Evolutionary conservation across 371 early-diverging fungal genomes (phyloP).

Genomic region (Lichtheimia hyalospora): DNA sequence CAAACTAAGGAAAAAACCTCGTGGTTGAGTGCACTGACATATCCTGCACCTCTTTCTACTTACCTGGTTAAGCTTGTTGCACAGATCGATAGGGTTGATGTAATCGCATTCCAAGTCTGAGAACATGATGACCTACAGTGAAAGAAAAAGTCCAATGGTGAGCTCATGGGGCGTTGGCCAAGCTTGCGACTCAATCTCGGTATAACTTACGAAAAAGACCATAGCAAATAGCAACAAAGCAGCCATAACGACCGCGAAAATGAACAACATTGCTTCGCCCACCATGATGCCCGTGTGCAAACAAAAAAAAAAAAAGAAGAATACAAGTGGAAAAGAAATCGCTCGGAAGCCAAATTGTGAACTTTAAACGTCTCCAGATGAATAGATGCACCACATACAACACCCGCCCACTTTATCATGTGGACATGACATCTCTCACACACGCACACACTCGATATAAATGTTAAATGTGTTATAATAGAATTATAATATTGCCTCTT

Average conservation of each 20-base stretch:
- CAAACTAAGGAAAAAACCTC: conserved; percentile 78
- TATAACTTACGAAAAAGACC: conserved; percentile 83
- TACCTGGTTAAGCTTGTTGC: conserved; percentile 94
- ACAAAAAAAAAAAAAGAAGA: too few species aligned
- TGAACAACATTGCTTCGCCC: conserved; percentile 77
- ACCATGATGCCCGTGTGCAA: conserved; percentile 45
- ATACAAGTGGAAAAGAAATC: too few species aligned
- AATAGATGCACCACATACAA: too few species aligned
- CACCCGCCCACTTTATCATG: too few species aligned
- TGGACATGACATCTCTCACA: too few species aligned
- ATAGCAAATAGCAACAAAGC: conserved; percentile 89
- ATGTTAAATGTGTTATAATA: too few species aligned
- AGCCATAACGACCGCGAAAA: conserved; percentile 89
- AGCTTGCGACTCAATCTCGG: background rate
- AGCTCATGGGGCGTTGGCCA: background rate
- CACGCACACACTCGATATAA: too few species aligned
- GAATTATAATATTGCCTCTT: background rate
- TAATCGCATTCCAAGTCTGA: conserved; percentile 96
- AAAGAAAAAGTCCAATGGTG: conserved; percentile 4
- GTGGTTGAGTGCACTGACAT: background rate
- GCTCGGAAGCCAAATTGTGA: too few species aligned
- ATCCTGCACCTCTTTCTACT: background rate
- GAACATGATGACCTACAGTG: conserved; percentile 83
- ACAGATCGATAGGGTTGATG: conserved; percentile 97
- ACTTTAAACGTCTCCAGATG: too few species aligned